Conservation (phyloP, 176 grass and related monocot species). For the Pharus latifolius region DNA sequence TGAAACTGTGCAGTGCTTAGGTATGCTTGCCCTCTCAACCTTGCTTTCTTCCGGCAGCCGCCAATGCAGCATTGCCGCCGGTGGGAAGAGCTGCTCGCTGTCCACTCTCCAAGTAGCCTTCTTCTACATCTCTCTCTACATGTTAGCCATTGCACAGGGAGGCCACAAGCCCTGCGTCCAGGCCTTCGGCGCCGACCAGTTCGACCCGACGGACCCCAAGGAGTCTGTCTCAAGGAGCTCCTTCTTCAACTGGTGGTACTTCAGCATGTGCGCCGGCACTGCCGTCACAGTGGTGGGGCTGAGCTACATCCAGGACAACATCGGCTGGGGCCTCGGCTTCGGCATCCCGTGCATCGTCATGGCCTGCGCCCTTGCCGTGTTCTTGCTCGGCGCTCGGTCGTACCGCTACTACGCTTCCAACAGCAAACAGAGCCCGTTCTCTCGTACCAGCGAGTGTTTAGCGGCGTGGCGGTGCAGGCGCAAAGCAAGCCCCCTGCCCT, state of each 20-base stretch:
- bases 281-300: conserved; percentile 23
- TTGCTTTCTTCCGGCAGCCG: conserved; percentile 4
- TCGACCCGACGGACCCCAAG: conserved; percentile 42
- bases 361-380: conserved; percentile 22
- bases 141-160: conserved; percentile 41
- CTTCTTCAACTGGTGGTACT: conserved; percentile 83
- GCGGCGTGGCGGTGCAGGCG: conserved; percentile 1
- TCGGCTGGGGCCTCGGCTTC: conserved; percentile 59
- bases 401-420: conserved; percentile 31
- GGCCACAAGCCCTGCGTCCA: conserved; percentile 51
- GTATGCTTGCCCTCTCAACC: conserved; percentile 36
- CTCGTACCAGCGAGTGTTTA: conserved; percentile 13
- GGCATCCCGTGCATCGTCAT: conserved; percentile 43
- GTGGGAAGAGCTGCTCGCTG: not conserved
- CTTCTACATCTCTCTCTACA: conserved; percentile 51
- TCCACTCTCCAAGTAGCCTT: not conserved
- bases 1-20: conserved; percentile 28
- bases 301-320: conserved; percentile 61
- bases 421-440: not conserved
- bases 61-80: not conserved
- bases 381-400: conserved; percentile 38
- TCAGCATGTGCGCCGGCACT: conserved; percentile 38
- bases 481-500: not conserved
- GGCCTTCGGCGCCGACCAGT: conserved; percentile 89
- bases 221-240: conserved; percentile 39